Percentiles rank a stretch among this genome's conserved stretches.
Evolutionary conservation across 202 grass and related monocot genomes (phyloP).

Genomic region (Digitaria exilis): DNA sequence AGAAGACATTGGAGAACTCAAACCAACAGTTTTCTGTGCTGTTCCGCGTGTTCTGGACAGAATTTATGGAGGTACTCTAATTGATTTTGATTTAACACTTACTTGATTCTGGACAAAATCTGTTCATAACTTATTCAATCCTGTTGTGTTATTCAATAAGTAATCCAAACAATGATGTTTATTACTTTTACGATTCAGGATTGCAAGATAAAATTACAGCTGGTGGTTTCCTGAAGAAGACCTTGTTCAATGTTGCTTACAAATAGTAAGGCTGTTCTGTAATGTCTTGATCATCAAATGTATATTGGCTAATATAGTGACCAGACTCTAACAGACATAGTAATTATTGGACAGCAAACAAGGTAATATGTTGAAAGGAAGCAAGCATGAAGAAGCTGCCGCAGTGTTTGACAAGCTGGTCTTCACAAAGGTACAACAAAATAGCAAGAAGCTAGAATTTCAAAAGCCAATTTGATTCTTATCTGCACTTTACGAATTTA

Average conservation of each 20-base stretch:
- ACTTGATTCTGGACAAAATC: too few relatives aligned
- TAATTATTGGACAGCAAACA: constrained; percentile 70
- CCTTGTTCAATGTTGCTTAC: constrained; percentile 83
- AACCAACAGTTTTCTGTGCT: constrained; percentile 90
- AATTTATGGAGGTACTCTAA: constrained; percentile 78
- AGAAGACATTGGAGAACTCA: constrained; percentile 91
- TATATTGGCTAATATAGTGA: constrained; percentile 20
- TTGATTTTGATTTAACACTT: too few relatives aligned
- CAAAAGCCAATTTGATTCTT: constrained; percentile 1
- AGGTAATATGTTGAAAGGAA: constrained; percentile 85
- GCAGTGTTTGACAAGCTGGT: constrained; percentile 76
- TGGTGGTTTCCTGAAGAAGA: constrained; percentile 79
- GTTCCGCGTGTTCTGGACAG: constrained; percentile 94
- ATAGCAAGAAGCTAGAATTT: constrained; percentile 4
- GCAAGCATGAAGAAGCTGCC: constrained; percentile 82
- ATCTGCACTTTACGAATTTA: neutral
- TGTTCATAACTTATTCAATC: neutral
- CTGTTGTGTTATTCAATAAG: constrained; percentile 6
- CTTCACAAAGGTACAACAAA: constrained; percentile 73
- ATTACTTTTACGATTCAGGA: constrained; percentile 56
- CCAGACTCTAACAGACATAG: constrained; percentile 20
- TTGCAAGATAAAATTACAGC: constrained; percentile 80
- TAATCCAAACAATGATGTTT: constrained; percentile 19
- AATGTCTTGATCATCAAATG: constrained; percentile 8
- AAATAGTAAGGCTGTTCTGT: constrained; percentile 64